Conservation (phyloP, 2,329 filamentous ascomycete genomes). For the Dothidotthia symphoricarpi region DNA sequence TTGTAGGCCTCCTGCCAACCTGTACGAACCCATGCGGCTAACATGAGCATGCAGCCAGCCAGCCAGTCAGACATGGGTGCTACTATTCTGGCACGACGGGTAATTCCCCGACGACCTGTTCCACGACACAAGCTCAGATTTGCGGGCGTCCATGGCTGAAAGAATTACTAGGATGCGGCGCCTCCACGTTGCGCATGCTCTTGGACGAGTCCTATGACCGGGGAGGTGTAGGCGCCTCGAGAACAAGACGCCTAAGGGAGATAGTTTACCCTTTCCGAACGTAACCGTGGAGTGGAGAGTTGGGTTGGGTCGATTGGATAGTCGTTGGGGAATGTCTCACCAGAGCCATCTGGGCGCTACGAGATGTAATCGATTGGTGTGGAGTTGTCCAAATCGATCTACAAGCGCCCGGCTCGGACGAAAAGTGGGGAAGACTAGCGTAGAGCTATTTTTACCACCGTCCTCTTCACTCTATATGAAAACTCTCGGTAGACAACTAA, state of each 20-base stretch:
- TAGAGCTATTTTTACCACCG: too few relatives aligned
- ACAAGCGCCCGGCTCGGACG: too few relatives aligned
- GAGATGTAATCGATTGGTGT: conserved; percentile 20
- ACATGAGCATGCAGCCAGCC: conserved; percentile 20
- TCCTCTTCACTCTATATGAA: too few relatives aligned
- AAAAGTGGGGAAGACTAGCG: too few relatives aligned
- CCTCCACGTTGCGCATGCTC: conserved; percentile 20
- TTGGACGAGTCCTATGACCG: conserved; percentile 12
- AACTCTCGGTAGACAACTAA: too few relatives aligned
- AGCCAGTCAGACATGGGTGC: conserved; percentile 26
- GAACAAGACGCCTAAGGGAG: conserved; percentile 14
- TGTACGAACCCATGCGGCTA: conserved; percentile 20
- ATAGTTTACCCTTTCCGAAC: conserved; percentile 24
- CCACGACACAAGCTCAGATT: conserved; percentile 21
- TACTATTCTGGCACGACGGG: conserved; percentile 31
- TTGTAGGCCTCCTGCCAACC: conserved; percentile 32
- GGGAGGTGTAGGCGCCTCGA: conserved; percentile 29
- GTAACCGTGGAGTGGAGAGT: conserved; percentile 10
- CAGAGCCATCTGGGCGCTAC: conserved; percentile 23
- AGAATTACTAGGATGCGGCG: conserved; percentile 24
- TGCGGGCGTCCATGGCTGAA: conserved; percentile 26
- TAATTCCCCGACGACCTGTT: conserved; percentile 13
- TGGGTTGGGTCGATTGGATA: conserved; percentile 22
- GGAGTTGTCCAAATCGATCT: too few relatives aligned
- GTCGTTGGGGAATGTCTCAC: conserved; percentile 12